Evolutionary conservation across 768 basidiomycete genomes (phyloP).

Genomic region (Calocybe indica): DNA sequence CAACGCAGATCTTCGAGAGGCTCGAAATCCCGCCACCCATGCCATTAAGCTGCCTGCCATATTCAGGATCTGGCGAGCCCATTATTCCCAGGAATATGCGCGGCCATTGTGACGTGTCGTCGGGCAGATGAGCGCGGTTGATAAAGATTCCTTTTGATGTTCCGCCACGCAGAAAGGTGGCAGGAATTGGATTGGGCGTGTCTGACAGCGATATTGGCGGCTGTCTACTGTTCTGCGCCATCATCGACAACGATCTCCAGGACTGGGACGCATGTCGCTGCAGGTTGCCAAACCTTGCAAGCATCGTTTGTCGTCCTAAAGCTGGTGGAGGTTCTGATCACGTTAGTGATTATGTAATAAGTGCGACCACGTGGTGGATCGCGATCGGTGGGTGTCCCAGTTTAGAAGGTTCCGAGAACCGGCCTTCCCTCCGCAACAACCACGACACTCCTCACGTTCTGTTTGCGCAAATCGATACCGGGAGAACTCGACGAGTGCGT

Average conservation of each 20-base stretch:
- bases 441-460: too few relatives aligned
- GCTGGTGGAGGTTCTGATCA: neutral
- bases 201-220: neutral
- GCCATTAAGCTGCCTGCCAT: constrained; percentile 70
- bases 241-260: neutral
- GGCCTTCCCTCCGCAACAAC: too few relatives aligned
- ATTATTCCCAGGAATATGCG: constrained; percentile 65
- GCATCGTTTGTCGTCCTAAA: neutral
- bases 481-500: too few relatives aligned
- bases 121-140: constrained; percentile 46
- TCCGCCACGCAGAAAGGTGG: constrained; percentile 62
- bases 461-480: too few relatives aligned
- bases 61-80: constrained; percentile 73
- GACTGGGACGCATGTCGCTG: neutral
- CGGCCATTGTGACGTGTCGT: constrained; percentile 44
- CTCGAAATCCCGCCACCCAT: constrained; percentile 79
- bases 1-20: constrained; percentile 69
- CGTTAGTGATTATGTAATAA: neutral
- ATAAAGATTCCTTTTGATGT: constrained; percentile 78
- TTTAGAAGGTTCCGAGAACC: too few relatives aligned
- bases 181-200: constrained; percentile 34
- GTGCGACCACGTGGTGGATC: neutral
- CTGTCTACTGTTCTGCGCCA: neutral
- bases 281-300: neutral
- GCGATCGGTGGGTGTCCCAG: neutral